A percentile compares a stretch with the other conserved stretches of the same genome.
Conservation (phyloP, 192 early-diverging fungal species). For the Radiomyces spectabilis region DNA sequence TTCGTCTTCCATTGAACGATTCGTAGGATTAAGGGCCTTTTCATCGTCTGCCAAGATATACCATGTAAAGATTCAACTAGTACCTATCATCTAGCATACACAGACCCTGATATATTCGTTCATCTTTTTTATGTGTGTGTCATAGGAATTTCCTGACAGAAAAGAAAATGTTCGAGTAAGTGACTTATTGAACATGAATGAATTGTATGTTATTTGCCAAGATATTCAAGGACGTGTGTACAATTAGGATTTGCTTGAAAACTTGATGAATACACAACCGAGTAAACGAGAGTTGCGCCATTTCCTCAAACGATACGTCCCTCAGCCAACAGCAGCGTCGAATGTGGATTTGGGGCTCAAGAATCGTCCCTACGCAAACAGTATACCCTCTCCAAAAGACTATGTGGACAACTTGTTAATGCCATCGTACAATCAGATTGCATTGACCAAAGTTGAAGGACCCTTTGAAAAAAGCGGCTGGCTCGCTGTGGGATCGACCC, state of each 20-base stretch:
- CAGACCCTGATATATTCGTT: background rate
- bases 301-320: constrained; percentile 47
- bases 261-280: constrained; percentile 52
- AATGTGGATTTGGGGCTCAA: background rate
- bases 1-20: background rate
- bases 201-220: background rate
- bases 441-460: constrained; percentile 50
- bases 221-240: too few species aligned
- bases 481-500: constrained; percentile 37
- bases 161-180: background rate
- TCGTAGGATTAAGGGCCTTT: too few species aligned
- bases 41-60: too few species aligned
- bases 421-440: constrained; percentile 42
- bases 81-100: background rate
- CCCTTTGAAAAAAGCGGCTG: constrained; percentile 36
- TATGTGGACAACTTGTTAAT: constrained; percentile 36
- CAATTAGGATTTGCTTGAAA: constrained; percentile 48
- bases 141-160: too few species aligned
- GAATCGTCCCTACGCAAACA: background rate
- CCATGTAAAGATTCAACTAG: background rate
- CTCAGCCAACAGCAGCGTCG: background rate
- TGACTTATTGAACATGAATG: background rate
- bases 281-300: constrained; percentile 56
- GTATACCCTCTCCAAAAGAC: constrained; percentile 13
- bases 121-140: background rate